Evolutionary conservation across 768 basidiomycete genomes (phyloP).

Genomic region (Leccinum variicolor): DNA sequence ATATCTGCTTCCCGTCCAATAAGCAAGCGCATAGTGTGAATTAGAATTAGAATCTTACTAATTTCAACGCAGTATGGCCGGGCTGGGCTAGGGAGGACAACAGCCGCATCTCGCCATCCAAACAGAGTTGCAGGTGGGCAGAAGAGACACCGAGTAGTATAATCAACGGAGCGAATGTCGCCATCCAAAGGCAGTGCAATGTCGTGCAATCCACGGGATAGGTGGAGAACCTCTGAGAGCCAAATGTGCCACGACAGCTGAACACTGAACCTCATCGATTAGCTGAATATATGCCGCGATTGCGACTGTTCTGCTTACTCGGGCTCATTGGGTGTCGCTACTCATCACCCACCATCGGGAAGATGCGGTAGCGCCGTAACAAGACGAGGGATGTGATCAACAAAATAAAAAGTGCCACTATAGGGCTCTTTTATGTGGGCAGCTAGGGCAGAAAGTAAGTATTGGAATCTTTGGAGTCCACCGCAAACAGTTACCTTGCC

Average conservation of each 20-base stretch:
- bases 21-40: not conserved
- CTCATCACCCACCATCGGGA: conserved; percentile 23
- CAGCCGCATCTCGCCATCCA: not conserved
- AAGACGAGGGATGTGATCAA: not conserved
- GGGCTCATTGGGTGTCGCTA: not conserved
- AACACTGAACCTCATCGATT: conserved; percentile 5
- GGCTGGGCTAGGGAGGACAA: not conserved
- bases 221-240: not conserved
- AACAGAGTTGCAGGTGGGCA: too few relatives aligned
- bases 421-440: not conserved
- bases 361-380: conserved; percentile 8
- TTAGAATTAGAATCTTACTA: conserved; percentile 4
- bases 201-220: conserved; percentile 13
- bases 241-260: not conserved
- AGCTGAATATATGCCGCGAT: conserved; percentile 16
- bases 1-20: not conserved
- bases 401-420: not conserved
- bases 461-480: conserved; percentile 1
- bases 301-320: conserved; percentile 2
- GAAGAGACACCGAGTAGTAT: not conserved
- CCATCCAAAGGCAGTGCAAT: conserved; percentile 25
- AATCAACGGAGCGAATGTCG: not conserved
- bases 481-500: conserved; percentile 21
- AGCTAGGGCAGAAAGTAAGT: conserved; percentile 8
- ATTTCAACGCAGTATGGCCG: not conserved